Evolutionary conservation across 495 filamentous ascomycete genomes (phyloP).

Genomic region (Amorphotheca resinae): DNA sequence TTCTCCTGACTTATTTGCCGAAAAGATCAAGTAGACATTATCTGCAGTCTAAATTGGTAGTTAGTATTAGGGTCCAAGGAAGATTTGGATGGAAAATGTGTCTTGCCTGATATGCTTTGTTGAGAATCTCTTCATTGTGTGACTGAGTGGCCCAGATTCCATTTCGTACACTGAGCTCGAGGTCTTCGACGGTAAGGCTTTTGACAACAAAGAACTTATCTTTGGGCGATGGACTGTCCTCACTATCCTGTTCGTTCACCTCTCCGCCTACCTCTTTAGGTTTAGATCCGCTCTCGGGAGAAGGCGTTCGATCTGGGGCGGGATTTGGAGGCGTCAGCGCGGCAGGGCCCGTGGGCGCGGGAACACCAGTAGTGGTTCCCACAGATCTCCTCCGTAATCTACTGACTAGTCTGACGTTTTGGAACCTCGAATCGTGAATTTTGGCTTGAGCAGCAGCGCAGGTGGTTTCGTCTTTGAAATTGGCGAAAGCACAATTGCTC

Average conservation of each 20-base stretch:
- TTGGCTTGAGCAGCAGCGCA: constrained; percentile 68
- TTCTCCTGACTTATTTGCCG: constrained; percentile 95
- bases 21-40: constrained; percentile 92
- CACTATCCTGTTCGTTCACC: constrained; percentile 8
- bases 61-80: constrained; percentile 1
- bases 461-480: constrained; percentile 72
- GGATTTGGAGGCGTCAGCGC: constrained; percentile 20
- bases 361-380: constrained; percentile 34
- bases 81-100: neutral
- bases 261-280: constrained; percentile 15
- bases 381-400: constrained; percentile 57
- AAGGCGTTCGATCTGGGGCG: constrained; percentile 14
- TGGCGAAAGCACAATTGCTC: constrained; percentile 96
- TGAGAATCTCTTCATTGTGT: constrained; percentile 78
- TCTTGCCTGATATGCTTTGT: constrained; percentile 72
- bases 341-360: constrained; percentile 44
- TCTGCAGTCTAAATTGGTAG: constrained; percentile 48
- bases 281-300: constrained; percentile 11
- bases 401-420: constrained; percentile 84
- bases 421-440: constrained; percentile 86
- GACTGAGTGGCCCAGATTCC: constrained; percentile 90
- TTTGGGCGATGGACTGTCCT: constrained; percentile 20
- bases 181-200: constrained; percentile 86
- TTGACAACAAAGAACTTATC: constrained; percentile 91
- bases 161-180: constrained; percentile 79